phyloP scores from a whole-genome alignment of 2,329 filamentous ascomycete species.

The Huntiella moniliformis region DNA sequence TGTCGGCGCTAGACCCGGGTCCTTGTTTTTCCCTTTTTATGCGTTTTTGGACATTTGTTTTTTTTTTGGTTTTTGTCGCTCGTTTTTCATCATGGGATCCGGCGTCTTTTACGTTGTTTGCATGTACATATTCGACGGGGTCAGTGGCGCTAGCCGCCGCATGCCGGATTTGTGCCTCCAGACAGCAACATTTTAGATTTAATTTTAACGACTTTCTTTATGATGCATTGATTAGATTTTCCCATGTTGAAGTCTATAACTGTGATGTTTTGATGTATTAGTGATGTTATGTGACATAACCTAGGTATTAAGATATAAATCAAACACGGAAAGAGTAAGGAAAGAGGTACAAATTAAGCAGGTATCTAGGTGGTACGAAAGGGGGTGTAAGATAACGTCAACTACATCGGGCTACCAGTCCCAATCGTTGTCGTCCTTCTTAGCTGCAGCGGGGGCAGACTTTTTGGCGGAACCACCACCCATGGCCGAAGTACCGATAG shows the following conservation, averaged over 20 bases:
- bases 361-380: too few species aligned
- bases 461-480: slow-evolving; percentile 6
- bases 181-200: slow-evolving; percentile 10
- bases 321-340: too few species aligned
- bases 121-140: neutral
- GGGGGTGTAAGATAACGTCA: too few species aligned
- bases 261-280: too few species aligned
- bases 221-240: slow-evolving; percentile 8
- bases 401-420: slow-evolving; percentile 33
- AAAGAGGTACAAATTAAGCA: too few species aligned
- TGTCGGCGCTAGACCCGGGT: neutral
- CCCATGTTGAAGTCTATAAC: too few species aligned
- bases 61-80: too few species aligned
- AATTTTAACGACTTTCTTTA: slow-evolving; percentile 12
- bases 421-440: slow-evolving; percentile 41
- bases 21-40: neutral
- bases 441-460: slow-evolving; percentile 15
- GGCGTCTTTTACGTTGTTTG: neutral
- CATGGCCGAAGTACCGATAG: slow-evolving; percentile 39
- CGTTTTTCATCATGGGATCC: too few species aligned
- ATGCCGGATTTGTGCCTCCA: neutral
- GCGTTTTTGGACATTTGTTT: too few species aligned
- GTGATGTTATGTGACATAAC: too few species aligned
- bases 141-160: neutral
- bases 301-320: too few species aligned